A percentile compares a stretch with the other conserved stretches of the same genome.
Conservation (phyloP, 2,329 filamentous ascomycete species). For the Cordyceps tenuipes region DNA sequence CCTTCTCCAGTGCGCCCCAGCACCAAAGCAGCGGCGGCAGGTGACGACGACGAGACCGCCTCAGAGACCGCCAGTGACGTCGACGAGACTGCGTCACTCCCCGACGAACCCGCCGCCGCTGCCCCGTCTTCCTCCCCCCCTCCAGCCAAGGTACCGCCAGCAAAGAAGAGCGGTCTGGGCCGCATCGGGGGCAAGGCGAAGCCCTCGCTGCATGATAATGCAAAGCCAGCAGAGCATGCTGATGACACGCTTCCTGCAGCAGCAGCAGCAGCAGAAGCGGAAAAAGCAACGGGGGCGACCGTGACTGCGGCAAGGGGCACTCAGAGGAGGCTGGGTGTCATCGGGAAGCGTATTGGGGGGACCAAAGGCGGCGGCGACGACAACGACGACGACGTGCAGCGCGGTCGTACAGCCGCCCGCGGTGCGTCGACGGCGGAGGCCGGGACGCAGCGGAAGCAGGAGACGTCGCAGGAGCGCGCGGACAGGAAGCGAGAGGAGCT, state of each 20-base stretch:
- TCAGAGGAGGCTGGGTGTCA: slow-evolving; percentile 24
- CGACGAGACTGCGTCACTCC: slow-evolving; percentile 19
- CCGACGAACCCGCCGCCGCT: slow-evolving; percentile 11
- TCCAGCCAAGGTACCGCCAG: slow-evolving; percentile 12
- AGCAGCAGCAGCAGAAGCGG: slow-evolving; percentile 1
- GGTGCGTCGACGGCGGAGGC: slow-evolving; percentile 17
- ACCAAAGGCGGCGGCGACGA: background rate
- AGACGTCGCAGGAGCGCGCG: slow-evolving; percentile 38
- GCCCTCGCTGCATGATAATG: slow-evolving; percentile 15
- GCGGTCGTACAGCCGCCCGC: slow-evolving; percentile 17
- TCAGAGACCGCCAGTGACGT: slow-evolving; percentile 32
- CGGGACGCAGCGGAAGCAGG: slow-evolving; percentile 26
- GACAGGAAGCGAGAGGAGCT: slow-evolving; percentile 44
- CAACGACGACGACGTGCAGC: slow-evolving; percentile 14
- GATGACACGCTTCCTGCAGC: background rate
- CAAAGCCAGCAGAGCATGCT: slow-evolving; percentile 10
- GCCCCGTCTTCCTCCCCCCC: slow-evolving; percentile 17
- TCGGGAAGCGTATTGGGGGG: slow-evolving; percentile 23
- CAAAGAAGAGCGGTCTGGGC: slow-evolving; percentile 29
- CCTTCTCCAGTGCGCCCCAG: slow-evolving; percentile 18
- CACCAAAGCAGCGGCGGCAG: slow-evolving; percentile 10
- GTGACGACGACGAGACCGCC: slow-evolving; percentile 28
- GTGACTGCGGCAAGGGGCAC: background rate
- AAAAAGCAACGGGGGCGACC: slow-evolving; percentile 13
- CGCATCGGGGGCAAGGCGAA: slow-evolving; percentile 28